phyloP scores from a whole-genome alignment of 495 filamentous ascomycete species.

The Penicillium flavigenum region DNA sequence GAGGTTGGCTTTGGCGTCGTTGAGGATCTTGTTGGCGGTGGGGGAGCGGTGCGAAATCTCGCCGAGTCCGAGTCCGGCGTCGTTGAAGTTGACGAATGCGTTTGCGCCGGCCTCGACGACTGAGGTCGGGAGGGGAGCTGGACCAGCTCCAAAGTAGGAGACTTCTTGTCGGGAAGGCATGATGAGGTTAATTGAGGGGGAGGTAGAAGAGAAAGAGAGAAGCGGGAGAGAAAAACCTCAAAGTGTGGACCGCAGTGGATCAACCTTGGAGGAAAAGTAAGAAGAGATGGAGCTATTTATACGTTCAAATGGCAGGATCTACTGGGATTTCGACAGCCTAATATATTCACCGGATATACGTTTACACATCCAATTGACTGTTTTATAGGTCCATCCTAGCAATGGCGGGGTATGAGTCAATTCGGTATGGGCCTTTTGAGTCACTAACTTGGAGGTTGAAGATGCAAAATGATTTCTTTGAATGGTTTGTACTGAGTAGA shows the following conservation, averaged over 20 bases:
- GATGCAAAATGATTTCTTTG: neutral
- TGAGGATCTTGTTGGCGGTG: slow-evolving; percentile 67
- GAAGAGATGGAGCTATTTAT: neutral
- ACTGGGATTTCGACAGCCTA: neutral
- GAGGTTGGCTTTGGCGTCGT: slow-evolving; percentile 64
- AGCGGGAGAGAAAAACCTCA: slow-evolving; percentile 22
- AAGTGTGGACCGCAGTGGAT: slow-evolving; percentile 27
- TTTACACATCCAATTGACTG: neutral
- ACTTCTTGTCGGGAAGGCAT: slow-evolving; percentile 56
- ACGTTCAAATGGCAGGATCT: neutral
- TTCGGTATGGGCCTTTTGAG: neutral
- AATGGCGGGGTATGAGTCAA: slow-evolving; percentile 13
- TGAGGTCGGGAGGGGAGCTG: slow-evolving; percentile 74
- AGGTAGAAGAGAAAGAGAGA: slow-evolving; percentile 8
- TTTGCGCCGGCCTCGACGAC: slow-evolving; percentile 72
- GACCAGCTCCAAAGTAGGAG: slow-evolving; percentile 82
- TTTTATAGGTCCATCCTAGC: neutral
- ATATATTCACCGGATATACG: slow-evolving; percentile 3
- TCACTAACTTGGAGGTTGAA: neutral
- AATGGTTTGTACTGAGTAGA: neutral
- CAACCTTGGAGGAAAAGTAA: slow-evolving; percentile 16
- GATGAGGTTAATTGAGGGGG: slow-evolving; percentile 3
- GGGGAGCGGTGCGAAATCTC: slow-evolving; percentile 90
- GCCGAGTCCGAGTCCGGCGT: slow-evolving; percentile 67
- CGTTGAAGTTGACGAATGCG: slow-evolving; percentile 79